phyloP scores from a whole-genome alignment of 768 basidiomycete genomes.

The Lactarius psammicola region DNA sequence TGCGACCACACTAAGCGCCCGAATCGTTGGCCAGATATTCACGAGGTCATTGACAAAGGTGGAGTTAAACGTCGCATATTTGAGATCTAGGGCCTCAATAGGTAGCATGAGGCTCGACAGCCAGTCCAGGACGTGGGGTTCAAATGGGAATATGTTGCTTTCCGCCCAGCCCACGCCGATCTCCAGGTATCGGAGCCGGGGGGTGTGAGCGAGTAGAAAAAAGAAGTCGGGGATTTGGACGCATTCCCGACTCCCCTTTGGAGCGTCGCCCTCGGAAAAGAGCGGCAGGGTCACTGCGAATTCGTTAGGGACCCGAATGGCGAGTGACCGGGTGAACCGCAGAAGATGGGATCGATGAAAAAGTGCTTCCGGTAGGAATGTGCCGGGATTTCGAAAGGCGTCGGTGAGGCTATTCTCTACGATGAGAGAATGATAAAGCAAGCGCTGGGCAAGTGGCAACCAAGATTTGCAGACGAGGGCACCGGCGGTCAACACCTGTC shows the following conservation, averaged over 20 bases:
- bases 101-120: constrained; percentile 16
- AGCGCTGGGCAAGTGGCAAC: constrained; percentile 8
- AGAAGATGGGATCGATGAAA: constrained; percentile 8
- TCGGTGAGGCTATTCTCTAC: constrained; percentile 4
- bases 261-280: background rate
- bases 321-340: constrained; percentile 8
- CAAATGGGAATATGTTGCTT: background rate
- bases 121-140: constrained; percentile 8
- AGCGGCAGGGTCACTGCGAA: background rate
- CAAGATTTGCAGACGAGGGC: constrained; percentile 22
- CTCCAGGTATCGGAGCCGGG: background rate
- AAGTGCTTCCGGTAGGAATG: constrained; percentile 8
- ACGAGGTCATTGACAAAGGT: constrained; percentile 11
- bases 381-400: constrained; percentile 1
- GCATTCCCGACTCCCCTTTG: background rate
- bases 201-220: constrained; percentile 13
- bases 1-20: constrained; percentile 15
- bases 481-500: background rate
- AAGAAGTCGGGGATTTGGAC: constrained; percentile 15
- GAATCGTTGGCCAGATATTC: constrained; percentile 16
- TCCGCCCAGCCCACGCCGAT: constrained; percentile 1
- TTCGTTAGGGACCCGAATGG: constrained; percentile 8
- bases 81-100: constrained; percentile 12
- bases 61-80: background rate
- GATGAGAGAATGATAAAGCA: constrained; percentile 13